phyloP scores from a whole-genome alignment of 176 grass and related monocot species.

The Raddia guianensis region DNA sequence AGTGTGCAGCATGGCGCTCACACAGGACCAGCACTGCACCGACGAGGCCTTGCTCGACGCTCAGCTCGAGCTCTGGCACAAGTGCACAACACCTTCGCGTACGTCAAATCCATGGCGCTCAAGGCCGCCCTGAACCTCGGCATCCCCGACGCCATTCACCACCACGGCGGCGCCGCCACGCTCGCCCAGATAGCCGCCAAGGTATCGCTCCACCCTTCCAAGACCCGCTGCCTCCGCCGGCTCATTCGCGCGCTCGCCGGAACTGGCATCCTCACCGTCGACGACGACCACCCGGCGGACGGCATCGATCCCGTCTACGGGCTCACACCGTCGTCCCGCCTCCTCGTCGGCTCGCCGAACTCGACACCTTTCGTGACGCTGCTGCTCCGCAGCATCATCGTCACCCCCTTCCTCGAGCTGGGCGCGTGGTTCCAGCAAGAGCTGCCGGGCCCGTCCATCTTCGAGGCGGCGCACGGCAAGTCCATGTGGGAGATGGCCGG shows the following conservation, averaged over 20 bases:
- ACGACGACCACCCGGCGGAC: neutral
- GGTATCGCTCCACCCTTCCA: slow-evolving; percentile 9
- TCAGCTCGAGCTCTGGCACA: neutral
- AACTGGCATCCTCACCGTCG: neutral
- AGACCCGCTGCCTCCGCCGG: slow-evolving; percentile 5
- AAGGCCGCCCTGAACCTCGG: neutral
- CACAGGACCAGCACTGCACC: no score
- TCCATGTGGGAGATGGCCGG: slow-evolving; percentile 26
- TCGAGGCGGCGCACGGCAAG: neutral
- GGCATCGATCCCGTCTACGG: neutral
- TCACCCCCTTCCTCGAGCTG: neutral
- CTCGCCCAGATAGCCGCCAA: neutral
- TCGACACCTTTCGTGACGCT: neutral
- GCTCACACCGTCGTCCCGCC: neutral
- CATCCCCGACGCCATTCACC: slow-evolving; percentile 27
- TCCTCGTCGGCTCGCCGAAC: neutral
- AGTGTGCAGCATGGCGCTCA: no score
- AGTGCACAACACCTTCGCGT: neutral
- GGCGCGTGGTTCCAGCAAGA: slow-evolving; percentile 30
- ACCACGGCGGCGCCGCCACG: slow-evolving; percentile 28
- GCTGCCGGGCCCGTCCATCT: neutral
- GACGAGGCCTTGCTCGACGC: neutral
- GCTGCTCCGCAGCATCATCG: neutral
- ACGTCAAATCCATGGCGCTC: slow-evolving; percentile 15
- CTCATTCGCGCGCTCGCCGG: slow-evolving; percentile 26